Evolutionary conservation across 2,329 filamentous ascomycete genomes (phyloP).

Genomic region (Penicillium fuscoglaucum): DNA sequence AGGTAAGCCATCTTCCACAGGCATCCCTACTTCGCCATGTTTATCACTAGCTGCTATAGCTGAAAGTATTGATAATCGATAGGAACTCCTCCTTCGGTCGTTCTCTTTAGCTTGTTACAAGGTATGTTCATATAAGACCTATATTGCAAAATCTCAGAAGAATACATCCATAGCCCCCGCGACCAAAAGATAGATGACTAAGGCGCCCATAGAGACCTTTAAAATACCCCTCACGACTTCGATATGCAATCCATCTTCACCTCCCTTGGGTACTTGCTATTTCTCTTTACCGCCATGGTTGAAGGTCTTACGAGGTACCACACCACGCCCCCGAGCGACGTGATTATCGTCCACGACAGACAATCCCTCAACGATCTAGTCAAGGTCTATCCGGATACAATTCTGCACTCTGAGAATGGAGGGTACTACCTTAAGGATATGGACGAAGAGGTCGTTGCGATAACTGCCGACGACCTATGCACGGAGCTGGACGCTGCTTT

Average conservation of each 20-base stretch:
- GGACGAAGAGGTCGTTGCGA: background rate
- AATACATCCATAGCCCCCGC: background rate
- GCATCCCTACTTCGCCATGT: background rate
- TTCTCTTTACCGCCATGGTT: background rate
- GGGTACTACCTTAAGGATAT: background rate
- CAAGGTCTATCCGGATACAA: background rate
- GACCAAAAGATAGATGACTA: background rate
- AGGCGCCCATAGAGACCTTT: background rate
- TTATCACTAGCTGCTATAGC: background rate
- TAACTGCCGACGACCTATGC: background rate
- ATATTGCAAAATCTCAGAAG: background rate
- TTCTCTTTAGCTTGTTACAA: background rate
- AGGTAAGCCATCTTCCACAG: background rate
- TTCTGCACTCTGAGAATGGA: background rate
- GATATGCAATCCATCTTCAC: background rate
- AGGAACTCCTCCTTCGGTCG: background rate
- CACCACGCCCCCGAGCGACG: background rate
- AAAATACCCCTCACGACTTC: background rate
- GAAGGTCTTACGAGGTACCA: background rate
- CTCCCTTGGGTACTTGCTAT: background rate
- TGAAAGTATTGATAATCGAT: background rate
- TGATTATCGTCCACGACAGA: background rate
- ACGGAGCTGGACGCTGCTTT: background rate
- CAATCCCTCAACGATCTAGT: background rate
- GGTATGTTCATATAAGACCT: background rate